Conservation (phyloP, 257 asterid species). For the Solanum gracilifrons region DNA sequence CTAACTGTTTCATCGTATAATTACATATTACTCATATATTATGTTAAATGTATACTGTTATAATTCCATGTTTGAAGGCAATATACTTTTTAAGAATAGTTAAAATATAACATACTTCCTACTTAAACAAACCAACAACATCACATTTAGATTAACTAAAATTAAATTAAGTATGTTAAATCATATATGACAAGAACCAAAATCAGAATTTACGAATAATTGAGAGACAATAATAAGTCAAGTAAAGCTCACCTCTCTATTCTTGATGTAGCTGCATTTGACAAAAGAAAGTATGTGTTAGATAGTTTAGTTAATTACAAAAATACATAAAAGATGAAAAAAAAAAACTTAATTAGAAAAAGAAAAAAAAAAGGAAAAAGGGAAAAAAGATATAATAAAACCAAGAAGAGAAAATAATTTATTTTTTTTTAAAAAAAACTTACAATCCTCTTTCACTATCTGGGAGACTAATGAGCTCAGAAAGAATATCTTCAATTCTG, state of each 20-base stretch:
- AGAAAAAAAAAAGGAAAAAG: not conserved
- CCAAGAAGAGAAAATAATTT: not conserved
- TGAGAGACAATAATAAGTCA: not conserved
- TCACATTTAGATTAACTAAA: not conserved
- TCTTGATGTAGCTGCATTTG: not conserved
- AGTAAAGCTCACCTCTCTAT: not conserved
- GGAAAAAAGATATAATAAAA: not conserved
- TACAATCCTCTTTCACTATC: not conserved
- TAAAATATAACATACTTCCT: not conserved
- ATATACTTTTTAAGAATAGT: not conserved
- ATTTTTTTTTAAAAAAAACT: not conserved
- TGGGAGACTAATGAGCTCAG: not conserved
- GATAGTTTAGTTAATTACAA: not conserved
- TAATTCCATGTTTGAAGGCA: not conserved
- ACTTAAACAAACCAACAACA: not conserved
- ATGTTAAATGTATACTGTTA: not conserved
- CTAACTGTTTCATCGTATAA: not conserved
- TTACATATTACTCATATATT: not conserved
- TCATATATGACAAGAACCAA: not conserved
- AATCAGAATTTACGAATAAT: not conserved
- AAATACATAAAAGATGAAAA: not conserved
- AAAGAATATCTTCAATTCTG: not conserved
- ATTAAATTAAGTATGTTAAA: not conserved
- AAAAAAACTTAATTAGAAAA: not conserved
- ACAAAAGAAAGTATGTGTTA: not conserved